Conservation (phyloP, 768 basidiomycete species). For the Suillus clintonianus region DNA sequence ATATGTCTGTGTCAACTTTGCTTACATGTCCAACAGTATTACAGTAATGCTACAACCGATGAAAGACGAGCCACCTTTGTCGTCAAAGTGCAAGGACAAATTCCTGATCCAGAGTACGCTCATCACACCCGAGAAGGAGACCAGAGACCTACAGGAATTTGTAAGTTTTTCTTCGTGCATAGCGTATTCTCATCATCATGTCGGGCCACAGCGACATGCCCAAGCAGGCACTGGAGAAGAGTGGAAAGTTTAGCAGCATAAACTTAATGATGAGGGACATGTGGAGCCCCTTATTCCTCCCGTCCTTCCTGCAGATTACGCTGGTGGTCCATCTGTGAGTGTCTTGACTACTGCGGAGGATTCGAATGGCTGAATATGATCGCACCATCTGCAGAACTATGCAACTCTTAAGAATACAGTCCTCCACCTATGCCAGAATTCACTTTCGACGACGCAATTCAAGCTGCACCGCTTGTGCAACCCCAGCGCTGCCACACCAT, state of each 20-base stretch:
- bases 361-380: background rate
- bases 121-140: no score
- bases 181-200: no score
- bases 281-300: no score
- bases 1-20: slow-evolving; percentile 7
- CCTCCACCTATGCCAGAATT: slow-evolving; percentile 33
- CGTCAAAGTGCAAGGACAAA: slow-evolving; percentile 95
- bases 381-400: slow-evolving; percentile 37
- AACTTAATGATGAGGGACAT: slow-evolving; percentile 76
- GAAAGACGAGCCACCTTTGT: slow-evolving; percentile 89
- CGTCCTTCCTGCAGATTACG: background rate
- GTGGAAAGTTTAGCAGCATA: slow-evolving; percentile 85
- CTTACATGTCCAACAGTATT: slow-evolving; percentile 9
- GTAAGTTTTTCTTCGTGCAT: no score
- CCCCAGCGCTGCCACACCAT: slow-evolving; percentile 49
- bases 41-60: slow-evolving; percentile 96
- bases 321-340: slow-evolving; percentile 2
- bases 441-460: slow-evolving; percentile 15
- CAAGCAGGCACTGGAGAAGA: slow-evolving; percentile 50
- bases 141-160: no score
- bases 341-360: background rate
- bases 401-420: slow-evolving; percentile 43
- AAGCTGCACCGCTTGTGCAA: slow-evolving; percentile 25
- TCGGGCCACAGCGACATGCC: slow-evolving; percentile 56
- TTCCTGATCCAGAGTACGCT: no score